phyloP scores from a whole-genome alignment of 2,329 filamentous ascomycete genomes.

The Blumeriella jaapii region DNA sequence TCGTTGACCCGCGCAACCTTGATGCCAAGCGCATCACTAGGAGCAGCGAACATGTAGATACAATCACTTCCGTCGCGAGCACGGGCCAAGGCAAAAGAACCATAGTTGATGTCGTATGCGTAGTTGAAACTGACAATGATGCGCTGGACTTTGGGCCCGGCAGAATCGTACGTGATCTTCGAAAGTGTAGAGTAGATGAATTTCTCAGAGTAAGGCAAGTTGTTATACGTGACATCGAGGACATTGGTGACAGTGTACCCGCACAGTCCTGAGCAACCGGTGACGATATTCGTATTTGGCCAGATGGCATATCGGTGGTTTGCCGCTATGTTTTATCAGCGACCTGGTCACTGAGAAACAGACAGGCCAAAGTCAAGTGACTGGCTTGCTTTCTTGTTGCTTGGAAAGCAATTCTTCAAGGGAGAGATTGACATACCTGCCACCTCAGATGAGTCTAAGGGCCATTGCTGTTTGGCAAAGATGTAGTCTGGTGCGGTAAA shows the following conservation, averaged over 20 bases:
- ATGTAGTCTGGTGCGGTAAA: no score
- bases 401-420: no score
- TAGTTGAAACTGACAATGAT: not conserved
- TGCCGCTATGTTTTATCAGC: no score
- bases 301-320: conserved; percentile 4
- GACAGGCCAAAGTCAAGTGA: no score
- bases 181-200: conserved; percentile 4
- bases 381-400: no score
- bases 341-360: no score
- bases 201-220: not conserved
- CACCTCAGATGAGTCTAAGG: no score
- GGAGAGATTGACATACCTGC: no score
- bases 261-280: not conserved
- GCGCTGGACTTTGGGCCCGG: not conserved
- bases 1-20: conserved; percentile 3
- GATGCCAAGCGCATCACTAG: not conserved
- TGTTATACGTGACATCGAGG: conserved; percentile 1
- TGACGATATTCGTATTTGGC: conserved; percentile 4
- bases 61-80: conserved; percentile 3
- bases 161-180: conserved; percentile 1
- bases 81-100: conserved; percentile 1
- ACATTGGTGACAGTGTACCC: conserved; percentile 1
- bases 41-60: conserved; percentile 4
- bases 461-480: no score
- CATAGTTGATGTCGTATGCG: conserved; percentile 2